A percentile compares a stretch with the other conserved stretches of the same genome.
These are phyloP conservation scores for Calonectria pauciramosa DNA, from an alignment of 2,329 filamentous ascomycete species.

Conservation along the genomic window DNA sequence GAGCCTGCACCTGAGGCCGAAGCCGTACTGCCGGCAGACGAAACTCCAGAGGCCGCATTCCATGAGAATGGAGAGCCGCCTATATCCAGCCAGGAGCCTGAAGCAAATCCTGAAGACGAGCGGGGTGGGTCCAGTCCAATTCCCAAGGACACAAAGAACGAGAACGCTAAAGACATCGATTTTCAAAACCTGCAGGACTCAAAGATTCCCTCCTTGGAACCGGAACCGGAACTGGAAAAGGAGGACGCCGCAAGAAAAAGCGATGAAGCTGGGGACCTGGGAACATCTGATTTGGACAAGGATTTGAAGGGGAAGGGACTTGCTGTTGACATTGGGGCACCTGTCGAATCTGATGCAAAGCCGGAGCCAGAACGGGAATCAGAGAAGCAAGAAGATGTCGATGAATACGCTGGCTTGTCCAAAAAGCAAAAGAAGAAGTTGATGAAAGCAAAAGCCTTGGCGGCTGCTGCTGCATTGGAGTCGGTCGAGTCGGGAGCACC, in stretches of 20 bases:
- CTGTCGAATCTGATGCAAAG: slow-evolving; percentile 35
- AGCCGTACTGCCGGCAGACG: slow-evolving; percentile 20
- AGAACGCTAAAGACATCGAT: slow-evolving; percentile 50
- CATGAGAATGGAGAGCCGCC: slow-evolving; percentile 36
- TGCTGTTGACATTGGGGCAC: slow-evolving; percentile 32
- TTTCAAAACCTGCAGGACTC: slow-evolving; percentile 47
- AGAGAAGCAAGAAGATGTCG: slow-evolving; percentile 36
- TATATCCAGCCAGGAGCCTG: slow-evolving; percentile 40
- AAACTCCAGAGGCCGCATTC: slow-evolving; percentile 30
- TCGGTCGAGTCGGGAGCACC: slow-evolving; percentile 33
- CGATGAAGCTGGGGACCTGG: slow-evolving; percentile 39
- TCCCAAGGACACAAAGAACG: slow-evolving; percentile 51
- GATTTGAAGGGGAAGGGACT: slow-evolving; percentile 34
- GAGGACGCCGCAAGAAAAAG: slow-evolving; percentile 41
- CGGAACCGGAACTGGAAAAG: slow-evolving; percentile 44
- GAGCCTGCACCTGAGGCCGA: slow-evolving; percentile 29
- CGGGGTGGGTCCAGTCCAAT: slow-evolving; percentile 47
- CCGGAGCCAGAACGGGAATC: slow-evolving; percentile 36
- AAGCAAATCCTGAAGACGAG: slow-evolving; percentile 47
- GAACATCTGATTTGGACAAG: slow-evolving; percentile 33
- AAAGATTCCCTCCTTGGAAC: slow-evolving; percentile 42
- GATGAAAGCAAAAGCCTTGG: slow-evolving; percentile 40
- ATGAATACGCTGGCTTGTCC: slow-evolving; percentile 44
- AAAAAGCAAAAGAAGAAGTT: slow-evolving; percentile 46
- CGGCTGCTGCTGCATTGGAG: slow-evolving; percentile 28